Evolutionary conservation across 1,284 basidiomycete species (phyloP).

Genomic region (Rhodotorula mucilaginosa): DNA sequence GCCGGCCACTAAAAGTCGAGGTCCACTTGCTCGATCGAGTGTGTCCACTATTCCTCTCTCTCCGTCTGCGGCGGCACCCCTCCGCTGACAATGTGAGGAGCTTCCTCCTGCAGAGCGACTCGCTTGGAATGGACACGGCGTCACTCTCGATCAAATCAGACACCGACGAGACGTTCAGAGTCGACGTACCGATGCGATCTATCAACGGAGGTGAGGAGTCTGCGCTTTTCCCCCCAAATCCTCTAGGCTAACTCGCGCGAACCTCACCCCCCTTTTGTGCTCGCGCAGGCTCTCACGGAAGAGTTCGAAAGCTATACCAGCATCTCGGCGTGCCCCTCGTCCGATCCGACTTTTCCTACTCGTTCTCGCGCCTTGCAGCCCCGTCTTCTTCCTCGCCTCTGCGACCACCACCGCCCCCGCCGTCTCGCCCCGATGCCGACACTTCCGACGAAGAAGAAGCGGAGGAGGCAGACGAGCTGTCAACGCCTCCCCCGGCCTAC

Average conservation of each 20-base stretch:
- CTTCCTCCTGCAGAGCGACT: slow-evolving; percentile 15
- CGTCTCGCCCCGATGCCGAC: not conserved
- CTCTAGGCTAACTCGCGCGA: too few relatives aligned
- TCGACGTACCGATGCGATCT: slow-evolving; percentile 74
- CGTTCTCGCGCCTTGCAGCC: slow-evolving; percentile 54
- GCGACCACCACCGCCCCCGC: not conserved
- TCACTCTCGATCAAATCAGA: slow-evolving; percentile 25
- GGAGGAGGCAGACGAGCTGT: too few relatives aligned
- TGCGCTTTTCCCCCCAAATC: too few relatives aligned
- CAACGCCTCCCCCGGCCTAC: too few relatives aligned
- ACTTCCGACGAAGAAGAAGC: not conserved
- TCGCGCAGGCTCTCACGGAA: slow-evolving; percentile 64
- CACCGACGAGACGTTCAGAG: slow-evolving; percentile 46
- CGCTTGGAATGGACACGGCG: slow-evolving; percentile 35
- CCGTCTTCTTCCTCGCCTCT: slow-evolving; percentile 21
- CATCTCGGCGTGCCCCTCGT: slow-evolving; percentile 59
- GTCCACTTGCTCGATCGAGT: slow-evolving; percentile 74
- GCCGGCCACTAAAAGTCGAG: slow-evolving; percentile 55
- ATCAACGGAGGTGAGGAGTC: slow-evolving; percentile 78
- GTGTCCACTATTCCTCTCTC: too few relatives aligned
- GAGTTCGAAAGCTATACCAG: slow-evolving; percentile 64
- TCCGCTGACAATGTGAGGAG: not conserved
- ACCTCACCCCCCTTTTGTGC: not conserved
- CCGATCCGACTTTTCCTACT: slow-evolving; percentile 63
- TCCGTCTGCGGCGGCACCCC: not conserved